These are phyloP conservation scores for Penicillium parvum DNA, from an alignment of 495 filamentous ascomycete species.

Conservation along the genomic window DNA sequence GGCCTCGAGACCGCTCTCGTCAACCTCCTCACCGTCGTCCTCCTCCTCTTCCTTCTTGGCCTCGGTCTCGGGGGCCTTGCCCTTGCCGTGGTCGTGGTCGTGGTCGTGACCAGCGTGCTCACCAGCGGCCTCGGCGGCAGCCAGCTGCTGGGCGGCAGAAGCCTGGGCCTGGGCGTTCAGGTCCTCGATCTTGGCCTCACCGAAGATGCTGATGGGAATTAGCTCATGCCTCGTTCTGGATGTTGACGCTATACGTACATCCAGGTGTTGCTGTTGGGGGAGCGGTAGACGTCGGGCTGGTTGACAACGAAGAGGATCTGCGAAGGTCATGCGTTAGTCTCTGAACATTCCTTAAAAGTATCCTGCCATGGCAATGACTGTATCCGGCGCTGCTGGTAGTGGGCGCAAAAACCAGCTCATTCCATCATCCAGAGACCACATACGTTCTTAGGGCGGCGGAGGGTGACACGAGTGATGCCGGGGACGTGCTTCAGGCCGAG, in stretches of 20 bases:
- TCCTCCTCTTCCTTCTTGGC: slow-evolving; percentile 85
- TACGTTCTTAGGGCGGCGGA: slow-evolving; percentile 97
- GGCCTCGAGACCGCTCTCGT: slow-evolving; percentile 86
- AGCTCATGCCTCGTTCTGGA: too few relatives aligned
- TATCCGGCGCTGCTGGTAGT: too few relatives aligned
- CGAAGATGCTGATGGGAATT: slow-evolving; percentile 97
- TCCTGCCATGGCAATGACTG: not conserved
- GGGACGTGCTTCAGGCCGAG: slow-evolving; percentile 92
- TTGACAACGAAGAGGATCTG: slow-evolving; percentile 99
- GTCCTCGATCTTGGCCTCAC: slow-evolving; percentile 99
- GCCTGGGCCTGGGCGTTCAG: slow-evolving; percentile 96
- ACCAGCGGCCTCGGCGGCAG: slow-evolving; percentile 73
- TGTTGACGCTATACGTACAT: slow-evolving; percentile 65
- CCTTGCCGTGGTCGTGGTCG: slow-evolving; percentile 69
- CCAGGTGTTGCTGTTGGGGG: slow-evolving; percentile 96
- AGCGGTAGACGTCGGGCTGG: slow-evolving; percentile 98
- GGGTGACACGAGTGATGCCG: slow-evolving; percentile 96
- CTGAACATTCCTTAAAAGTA: too few relatives aligned
- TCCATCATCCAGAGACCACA: slow-evolving; percentile 17
- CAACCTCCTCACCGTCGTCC: slow-evolving; percentile 93
- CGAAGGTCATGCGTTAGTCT: slow-evolving; percentile 1
- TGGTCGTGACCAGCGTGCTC: slow-evolving; percentile 73
- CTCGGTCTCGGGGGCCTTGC: slow-evolving; percentile 68
- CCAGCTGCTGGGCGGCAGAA: slow-evolving; percentile 85
- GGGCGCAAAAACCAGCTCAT: not conserved